These are phyloP conservation scores for Russula griseocarnosa DNA, from an alignment of 768 basidiomycete species.

Conservation along the genomic window DNA sequence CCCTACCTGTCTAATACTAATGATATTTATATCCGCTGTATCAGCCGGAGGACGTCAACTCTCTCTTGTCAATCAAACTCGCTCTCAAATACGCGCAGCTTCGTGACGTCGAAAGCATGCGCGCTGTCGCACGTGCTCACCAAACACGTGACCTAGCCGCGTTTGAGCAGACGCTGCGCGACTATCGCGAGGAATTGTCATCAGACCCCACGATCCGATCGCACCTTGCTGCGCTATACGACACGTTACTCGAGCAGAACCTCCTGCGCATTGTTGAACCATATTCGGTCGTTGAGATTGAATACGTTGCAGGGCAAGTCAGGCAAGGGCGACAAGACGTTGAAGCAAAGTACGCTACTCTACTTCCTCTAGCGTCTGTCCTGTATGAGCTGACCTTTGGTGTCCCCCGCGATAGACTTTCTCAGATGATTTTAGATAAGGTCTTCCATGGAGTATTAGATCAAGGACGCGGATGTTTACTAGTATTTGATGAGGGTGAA, in stretches of 20 bases:
- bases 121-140: conserved; percentile 90
- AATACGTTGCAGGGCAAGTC: conserved; percentile 81
- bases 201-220: conserved; percentile 94
- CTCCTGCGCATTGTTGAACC: conserved; percentile 93
- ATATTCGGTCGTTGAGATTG: conserved; percentile 88
- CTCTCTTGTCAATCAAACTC: conserved; percentile 81
- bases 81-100: conserved; percentile 83
- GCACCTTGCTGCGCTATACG: conserved; percentile 90
- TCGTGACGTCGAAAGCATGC: conserved; percentile 92
- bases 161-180: conserved; percentile 82
- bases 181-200: conserved; percentile 87
- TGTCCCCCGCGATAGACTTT: conserved; percentile 52
- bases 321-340: conserved; percentile 84
- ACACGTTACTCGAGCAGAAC: conserved; percentile 95
- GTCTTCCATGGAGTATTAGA: conserved; percentile 94
- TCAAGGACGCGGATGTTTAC: conserved; percentile 85
- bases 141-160: conserved; percentile 84
- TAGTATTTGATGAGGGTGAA: conserved; percentile 86
- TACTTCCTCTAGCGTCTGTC: not conserved
- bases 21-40: conserved; percentile 1
- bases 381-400: not conserved
- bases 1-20: not conserved
- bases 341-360: conserved; percentile 75
- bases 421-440: conserved; percentile 98
- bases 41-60: conserved; percentile 90